Conservation (phyloP, 768 basidiomycete genomes). For the Lepiota venenata region DNA sequence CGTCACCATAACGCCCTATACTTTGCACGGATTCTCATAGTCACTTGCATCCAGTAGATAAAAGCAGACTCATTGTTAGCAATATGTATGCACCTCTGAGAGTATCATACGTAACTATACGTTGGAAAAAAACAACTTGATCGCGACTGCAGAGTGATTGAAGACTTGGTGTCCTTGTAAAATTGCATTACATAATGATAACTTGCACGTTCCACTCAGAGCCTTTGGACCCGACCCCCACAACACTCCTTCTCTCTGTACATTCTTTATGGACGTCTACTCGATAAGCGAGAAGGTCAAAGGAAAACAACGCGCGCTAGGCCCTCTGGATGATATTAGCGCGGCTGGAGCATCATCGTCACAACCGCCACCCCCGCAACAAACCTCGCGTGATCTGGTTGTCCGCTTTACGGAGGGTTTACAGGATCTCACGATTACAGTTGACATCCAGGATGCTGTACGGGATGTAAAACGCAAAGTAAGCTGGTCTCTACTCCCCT, state of each 20-base stretch:
- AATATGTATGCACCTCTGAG: not conserved
- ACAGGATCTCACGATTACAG: slow-evolving; percentile 64
- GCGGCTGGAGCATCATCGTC: slow-evolving; percentile 15
- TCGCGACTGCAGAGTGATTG: too few relatives aligned
- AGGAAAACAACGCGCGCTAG: slow-evolving; percentile 73
- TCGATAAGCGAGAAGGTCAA: slow-evolving; percentile 80
- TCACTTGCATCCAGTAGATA: slow-evolving; percentile 5
- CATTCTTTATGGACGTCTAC: slow-evolving; percentile 19
- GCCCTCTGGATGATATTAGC: slow-evolving; percentile 24
- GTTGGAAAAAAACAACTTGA: not conserved
- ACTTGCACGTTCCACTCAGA: slow-evolving; percentile 8
- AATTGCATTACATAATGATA: not conserved
- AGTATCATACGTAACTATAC: not conserved
- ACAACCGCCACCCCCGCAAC: slow-evolving; percentile 11
- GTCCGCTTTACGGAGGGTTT: slow-evolving; percentile 89
- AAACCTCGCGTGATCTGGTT: slow-evolving; percentile 49
- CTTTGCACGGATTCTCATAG: slow-evolving; percentile 4
- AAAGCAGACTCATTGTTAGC: not conserved
- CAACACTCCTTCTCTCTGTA: not conserved
- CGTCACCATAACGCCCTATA: slow-evolving; percentile 1
- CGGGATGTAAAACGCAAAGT: slow-evolving; percentile 77
- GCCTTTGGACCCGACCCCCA: not conserved
- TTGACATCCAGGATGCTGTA: slow-evolving; percentile 65
- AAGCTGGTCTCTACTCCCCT: slow-evolving; percentile 17
- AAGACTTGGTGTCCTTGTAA: too few relatives aligned